Evolutionary conservation across 1,284 basidiomycete species (phyloP).

Genomic region (Calocybe gambosa): DNA sequence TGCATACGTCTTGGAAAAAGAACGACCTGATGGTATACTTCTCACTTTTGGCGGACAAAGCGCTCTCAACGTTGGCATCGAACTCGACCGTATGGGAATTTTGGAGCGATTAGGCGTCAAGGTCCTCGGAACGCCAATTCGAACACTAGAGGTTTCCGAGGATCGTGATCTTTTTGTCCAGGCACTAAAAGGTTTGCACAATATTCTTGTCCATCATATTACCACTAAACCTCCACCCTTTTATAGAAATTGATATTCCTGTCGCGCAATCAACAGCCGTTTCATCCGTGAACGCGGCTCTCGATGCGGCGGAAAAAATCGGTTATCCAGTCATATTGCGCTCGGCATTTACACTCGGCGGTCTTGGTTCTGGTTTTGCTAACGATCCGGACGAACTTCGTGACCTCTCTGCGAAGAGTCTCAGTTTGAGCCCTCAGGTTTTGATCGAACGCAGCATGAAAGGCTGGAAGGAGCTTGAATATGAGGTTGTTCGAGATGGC

Average conservation of each 20-base stretch:
- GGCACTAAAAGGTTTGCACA: constrained; percentile 79
- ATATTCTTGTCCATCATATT: neutral
- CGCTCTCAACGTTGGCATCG: constrained; percentile 97
- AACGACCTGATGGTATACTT: constrained; percentile 94
- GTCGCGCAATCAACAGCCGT: constrained; percentile 97
- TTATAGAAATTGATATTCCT: constrained; percentile 92
- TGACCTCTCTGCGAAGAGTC: constrained; percentile 88
- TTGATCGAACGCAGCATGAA: constrained; percentile 98
- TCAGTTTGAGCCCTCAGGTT: constrained; percentile 92
- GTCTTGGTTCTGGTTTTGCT: constrained; percentile 97
- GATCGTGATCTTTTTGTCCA: constrained; percentile 97
- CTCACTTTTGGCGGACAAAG: constrained; percentile 98
- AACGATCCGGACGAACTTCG: constrained; percentile 93
- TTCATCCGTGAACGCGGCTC: constrained; percentile 89
- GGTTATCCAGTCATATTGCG: constrained; percentile 98
- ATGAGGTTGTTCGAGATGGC: constrained; percentile 97
- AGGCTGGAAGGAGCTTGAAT: constrained; percentile 99
- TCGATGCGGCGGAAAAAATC: constrained; percentile 86
- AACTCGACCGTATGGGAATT: constrained; percentile 96
- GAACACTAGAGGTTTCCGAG: constrained; percentile 93
- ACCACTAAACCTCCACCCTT: constrained; percentile 8
- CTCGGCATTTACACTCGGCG: constrained; percentile 96
- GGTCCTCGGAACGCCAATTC: constrained; percentile 94
- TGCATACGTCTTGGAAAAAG: constrained; percentile 97
- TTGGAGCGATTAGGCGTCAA: constrained; percentile 91